phyloP scores from a whole-genome alignment of 768 basidiomycete genomes.

The Lactarius quietus region DNA sequence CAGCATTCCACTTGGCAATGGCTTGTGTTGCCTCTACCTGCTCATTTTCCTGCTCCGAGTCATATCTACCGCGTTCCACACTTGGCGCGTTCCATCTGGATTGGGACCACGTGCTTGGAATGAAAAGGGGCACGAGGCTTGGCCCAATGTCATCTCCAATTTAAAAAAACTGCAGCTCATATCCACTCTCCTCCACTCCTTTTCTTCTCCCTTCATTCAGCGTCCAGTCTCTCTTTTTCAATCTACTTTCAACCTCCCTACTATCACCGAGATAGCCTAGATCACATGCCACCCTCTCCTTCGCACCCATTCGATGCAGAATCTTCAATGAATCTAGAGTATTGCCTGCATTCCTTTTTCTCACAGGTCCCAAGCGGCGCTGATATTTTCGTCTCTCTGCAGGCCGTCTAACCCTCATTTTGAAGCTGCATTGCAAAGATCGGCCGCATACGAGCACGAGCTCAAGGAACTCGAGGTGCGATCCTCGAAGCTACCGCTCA shows the following conservation, averaged over 20 bases:
- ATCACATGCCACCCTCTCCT: background rate
- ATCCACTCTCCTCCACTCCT: background rate
- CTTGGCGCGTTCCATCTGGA: too few species aligned
- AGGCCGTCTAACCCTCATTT: background rate
- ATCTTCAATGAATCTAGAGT: background rate
- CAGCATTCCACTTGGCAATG: too few species aligned
- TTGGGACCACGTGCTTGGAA: background rate
- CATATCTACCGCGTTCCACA: too few species aligned
- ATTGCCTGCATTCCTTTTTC: background rate
- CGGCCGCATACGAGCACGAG: slow-evolving; percentile 15
- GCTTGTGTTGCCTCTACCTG: too few species aligned
- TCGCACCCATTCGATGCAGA: slow-evolving; percentile 7
- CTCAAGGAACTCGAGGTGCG: slow-evolving; percentile 28
- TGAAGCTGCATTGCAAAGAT: background rate
- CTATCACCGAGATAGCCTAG: background rate
- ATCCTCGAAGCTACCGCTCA: background rate
- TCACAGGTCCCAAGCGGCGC: background rate
- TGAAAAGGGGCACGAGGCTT: background rate
- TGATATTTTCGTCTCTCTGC: background rate
- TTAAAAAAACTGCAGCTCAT: background rate
- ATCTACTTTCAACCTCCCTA: background rate
- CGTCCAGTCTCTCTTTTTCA: background rate
- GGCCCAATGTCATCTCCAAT: background rate
- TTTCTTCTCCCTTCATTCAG: background rate
- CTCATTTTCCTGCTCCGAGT: too few species aligned